Evolutionary conservation across 371 early-diverging fungal species (phyloP), one percentile per base, ranked within the genome.

Genomic region (Lichtheimia hyalospora): DNA sequence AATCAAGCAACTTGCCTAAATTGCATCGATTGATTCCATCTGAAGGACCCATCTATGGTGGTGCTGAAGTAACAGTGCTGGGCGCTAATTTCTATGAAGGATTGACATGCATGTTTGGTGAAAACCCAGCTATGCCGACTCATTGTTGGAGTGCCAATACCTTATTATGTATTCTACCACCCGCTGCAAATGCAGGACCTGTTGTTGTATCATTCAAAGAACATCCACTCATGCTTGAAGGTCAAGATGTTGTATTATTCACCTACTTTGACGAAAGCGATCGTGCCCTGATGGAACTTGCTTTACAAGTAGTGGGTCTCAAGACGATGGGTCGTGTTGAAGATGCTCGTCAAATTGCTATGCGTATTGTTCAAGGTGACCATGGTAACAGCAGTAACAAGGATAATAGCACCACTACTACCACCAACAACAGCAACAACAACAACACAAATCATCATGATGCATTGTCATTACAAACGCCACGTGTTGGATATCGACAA

Each of bases 41-140:
- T 2, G 86, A 88, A 62, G 92, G 92, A 1, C 91, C 92, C 5
- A 69, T 88, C 42, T 84, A 81, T 56, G 91, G 92, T 41, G 91
- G 92, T 15, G 69, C 84, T 5, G 89, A 86, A 56, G 80, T 91
- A 5, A 89, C 90, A 15, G 77, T 92, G 13, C 64, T 87, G 1
- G 92, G 92, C 1, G 76, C 77, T 3, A 84, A 86, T 25, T 87
- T 90, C 69, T 82, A 84, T 51, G 74, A 77, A 41, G 87, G 85
- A 16, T 64, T 90, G 5, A 86, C 84, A 2, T 88, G 88, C 57
- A 58, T 84, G 46, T 89, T 92, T 76, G 91, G 91, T 23, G 84
- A 81, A 24, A 70, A 79, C 15, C 83, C 84, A 2, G 89, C 91
- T 0, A 58, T 73, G 1, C 74, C 79, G 6, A 87, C 86, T 0